Percentiles rank a stretch among this genome's conserved stretches.
These are phyloP conservation scores for Flaveria brownii DNA, from an alignment of 129 eudicot genomes.

Conservation along the genomic window DNA sequence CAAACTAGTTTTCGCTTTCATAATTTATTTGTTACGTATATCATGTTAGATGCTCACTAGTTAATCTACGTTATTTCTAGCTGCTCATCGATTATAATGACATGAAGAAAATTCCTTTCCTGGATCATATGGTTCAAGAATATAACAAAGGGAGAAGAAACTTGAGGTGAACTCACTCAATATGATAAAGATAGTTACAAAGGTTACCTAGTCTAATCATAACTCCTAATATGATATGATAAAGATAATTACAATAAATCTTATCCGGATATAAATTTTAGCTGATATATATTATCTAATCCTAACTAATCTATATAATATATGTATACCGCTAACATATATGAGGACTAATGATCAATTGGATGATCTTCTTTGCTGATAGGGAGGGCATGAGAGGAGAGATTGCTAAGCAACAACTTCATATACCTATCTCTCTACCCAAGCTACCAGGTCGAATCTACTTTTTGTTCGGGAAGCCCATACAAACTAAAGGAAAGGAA, in stretches of 20 bases:
- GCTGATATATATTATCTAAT: too few species aligned
- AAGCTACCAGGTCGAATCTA: constrained; percentile 43
- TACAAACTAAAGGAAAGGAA: constrained; percentile 46
- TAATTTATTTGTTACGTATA: background rate
- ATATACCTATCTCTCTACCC: constrained; percentile 36
- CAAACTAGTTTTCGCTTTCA: background rate
- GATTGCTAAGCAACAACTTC: constrained; percentile 37
- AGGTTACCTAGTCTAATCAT: too few species aligned
- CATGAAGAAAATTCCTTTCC: constrained; percentile 32
- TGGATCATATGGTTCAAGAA: constrained; percentile 28
- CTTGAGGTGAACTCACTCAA: constrained; percentile 26
- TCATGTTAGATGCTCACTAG: constrained; percentile 19
- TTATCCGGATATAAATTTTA: too few species aligned
- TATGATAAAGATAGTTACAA: too few species aligned
- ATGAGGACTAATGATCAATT: background rate
- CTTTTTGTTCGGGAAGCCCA: constrained; percentile 57
- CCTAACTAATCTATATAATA: too few species aligned
- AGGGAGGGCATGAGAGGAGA: constrained; percentile 40
- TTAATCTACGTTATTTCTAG: constrained; percentile 17
- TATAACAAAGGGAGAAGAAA: constrained; percentile 33
- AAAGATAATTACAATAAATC: too few species aligned
- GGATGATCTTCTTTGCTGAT: constrained; percentile 11
- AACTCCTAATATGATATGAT: too few species aligned
- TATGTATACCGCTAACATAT: too few species aligned
- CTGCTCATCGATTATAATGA: constrained; percentile 33